Evolutionary conservation across 805 yeast genomes (phyloP), one percentile per base, ranked within the genome.

Genomic region (Sugiyamaella valdiviana): DNA sequence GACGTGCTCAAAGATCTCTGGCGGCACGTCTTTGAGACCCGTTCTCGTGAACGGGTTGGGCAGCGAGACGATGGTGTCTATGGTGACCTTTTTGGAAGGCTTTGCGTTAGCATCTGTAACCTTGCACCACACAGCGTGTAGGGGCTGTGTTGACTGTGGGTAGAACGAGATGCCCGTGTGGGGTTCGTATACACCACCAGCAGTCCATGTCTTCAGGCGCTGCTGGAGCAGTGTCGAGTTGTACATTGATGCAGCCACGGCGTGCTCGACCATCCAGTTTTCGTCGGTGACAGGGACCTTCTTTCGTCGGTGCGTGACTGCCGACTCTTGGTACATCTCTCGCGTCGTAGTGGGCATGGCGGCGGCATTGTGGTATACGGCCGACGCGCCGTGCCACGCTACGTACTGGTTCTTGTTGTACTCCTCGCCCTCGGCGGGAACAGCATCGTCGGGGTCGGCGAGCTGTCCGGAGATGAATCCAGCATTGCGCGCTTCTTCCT

Each of bases 221-320:
- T 84, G 79, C 46, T 76, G 77, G 35, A 75, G 65, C 42, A 89
- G 67, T 50, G 74, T 74, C 29, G 78, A 68, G 63, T 93, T 93
- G 62, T 77, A 85, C 45, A 80, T 80, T 53, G 83, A 74, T 2
- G 89, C 79, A 26, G 91, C 83, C n/a, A 74, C 67, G 0, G 95
- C 93, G 56, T 87, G 89, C 58, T 86, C 90, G 56, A 76, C 79
- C 68, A 89, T 76, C 96, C 96, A 89, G 35, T 83, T 79, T 26
- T 83, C 82, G 55, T 87, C 87, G 29, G 78, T 75, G 41, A 79
- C 56, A 15, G 59, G 52, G 3, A 60, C 61, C 53, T 57, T 59
- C 51, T 63, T 57, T 48, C 59, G 57, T 53, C 57, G 59, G 46
- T 12, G 24, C 6, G 24, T 17, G 36, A 47, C 35, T 2, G 53